Evolutionary conservation across 768 basidiomycete genomes (phyloP), one percentile per base, ranked within the genome.

Genomic region (Naganishia randhawae): DNA sequence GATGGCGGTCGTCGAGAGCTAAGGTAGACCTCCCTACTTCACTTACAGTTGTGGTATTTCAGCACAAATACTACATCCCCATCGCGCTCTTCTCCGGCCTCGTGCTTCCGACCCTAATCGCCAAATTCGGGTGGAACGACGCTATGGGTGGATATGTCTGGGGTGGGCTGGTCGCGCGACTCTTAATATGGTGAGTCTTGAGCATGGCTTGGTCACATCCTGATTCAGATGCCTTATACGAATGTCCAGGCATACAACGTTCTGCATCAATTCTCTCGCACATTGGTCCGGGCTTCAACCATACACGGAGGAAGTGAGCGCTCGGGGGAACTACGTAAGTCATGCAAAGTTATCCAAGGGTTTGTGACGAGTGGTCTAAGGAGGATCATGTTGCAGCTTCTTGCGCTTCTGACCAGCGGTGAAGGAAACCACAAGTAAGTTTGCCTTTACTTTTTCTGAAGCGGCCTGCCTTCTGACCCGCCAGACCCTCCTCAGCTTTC

Each of bases 241-340:
- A 66, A 45, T n/a, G 7, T 29, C 14, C n/a, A 75, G 77, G 75
- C 78, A 77, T 54, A 75, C 77, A 7, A 78, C 76, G 0, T 78
- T 80, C 69, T 77, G 74, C 54, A 77, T 80, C 75, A 79, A 77
- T 64, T 76, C 76, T 10, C 68, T 92, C 7, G 89, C 90, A 3
- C 90, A 92, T 69, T 90, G 87, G 87, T 84, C 89, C 17, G 90
- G 90, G 10, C 74, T 90, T 22, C 89, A 91, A 71, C 88, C 87
- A 0, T 91, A 89, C 74, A 86, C 88, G 2, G 88, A 89, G 71
- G 90, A 91, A 72, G 85, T 91, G 72, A 88, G 88, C 3, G 90
- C 90, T 0, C 80, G 86, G 73, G 87, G 89, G 14, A 90, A 87
- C 74, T 75, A 89, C 33, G 89, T 90, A 71, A 69, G 85, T 48